Percentiles rank a stretch among this genome's conserved stretches.
phyloP scores from a whole-genome alignment of 306 rosid species.

The Lathyrus oleraceus region DNA sequence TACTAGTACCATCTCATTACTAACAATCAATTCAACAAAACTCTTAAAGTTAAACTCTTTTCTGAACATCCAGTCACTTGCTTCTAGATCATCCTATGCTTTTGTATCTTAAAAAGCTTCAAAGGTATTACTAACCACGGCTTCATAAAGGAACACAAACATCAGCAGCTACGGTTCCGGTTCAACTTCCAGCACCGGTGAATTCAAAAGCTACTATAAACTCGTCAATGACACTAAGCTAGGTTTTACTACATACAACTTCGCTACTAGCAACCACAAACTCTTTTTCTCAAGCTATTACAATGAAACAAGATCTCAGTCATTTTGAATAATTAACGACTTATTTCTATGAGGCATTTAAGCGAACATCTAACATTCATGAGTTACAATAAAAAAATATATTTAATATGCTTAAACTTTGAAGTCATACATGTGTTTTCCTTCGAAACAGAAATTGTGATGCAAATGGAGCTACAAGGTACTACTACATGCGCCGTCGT shows the following conservation, averaged over 20 bases:
- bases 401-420: no score
- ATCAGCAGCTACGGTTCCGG: conserved; percentile 57
- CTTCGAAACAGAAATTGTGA: no score
- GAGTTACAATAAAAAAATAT: no score
- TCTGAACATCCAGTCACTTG: conserved; percentile 46
- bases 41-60: conserved; percentile 57
- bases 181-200: conserved; percentile 49
- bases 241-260: conserved; percentile 58
- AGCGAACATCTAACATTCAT: no score
- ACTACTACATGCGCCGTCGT: no score
- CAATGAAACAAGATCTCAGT: conserved; percentile 61
- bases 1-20: conserved; percentile 65
- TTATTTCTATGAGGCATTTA: no score
- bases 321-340: no score
- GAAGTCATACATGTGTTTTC: no score
- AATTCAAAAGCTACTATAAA: conserved; percentile 60
- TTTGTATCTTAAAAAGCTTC: conserved; percentile 51
- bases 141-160: conserved; percentile 45
- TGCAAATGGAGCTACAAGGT: no score
- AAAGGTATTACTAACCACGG: conserved; percentile 41
- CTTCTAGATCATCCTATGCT: conserved; percentile 40
- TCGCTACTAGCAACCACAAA: conserved; percentile 43
- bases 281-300: no score
- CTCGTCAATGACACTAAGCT: conserved; percentile 26
- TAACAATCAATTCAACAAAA: conserved; percentile 66